These are phyloP conservation scores for Tolypocladium paradoxum DNA, from an alignment of 2,329 filamentous ascomycete species.

Conservation along the genomic window DNA sequence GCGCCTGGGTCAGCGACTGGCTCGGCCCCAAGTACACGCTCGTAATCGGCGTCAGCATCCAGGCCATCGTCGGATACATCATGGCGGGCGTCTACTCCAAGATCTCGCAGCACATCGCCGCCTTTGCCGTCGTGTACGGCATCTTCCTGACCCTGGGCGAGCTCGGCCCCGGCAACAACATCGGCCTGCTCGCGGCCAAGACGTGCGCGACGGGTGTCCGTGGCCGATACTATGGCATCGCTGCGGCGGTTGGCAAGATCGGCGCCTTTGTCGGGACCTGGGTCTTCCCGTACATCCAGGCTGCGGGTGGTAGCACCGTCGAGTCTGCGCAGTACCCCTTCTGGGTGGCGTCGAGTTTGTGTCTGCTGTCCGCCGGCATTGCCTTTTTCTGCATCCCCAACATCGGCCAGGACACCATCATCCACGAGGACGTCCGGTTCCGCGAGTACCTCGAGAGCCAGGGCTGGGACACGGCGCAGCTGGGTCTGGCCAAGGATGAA, in stretches of 20 bases:
- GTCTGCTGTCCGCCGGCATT: conserved; percentile 56
- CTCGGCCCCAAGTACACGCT: conserved; percentile 70
- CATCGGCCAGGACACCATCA: conserved; percentile 79
- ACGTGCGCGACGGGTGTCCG: conserved; percentile 81
- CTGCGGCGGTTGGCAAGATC: conserved; percentile 64
- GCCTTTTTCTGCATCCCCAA: conserved; percentile 58
- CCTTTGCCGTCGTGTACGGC: conserved; percentile 25
- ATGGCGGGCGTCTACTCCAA: conserved; percentile 71
- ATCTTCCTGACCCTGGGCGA: conserved; percentile 28
- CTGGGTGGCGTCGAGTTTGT: conserved; percentile 70
- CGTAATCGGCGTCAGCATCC: conserved; percentile 56
- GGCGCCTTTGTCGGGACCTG: conserved; percentile 80
- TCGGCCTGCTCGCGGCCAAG: conserved; percentile 77
- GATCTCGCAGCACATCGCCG: conserved; percentile 44
- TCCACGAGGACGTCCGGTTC: conserved; percentile 65
- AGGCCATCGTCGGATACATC: conserved; percentile 74
- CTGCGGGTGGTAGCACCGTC: conserved; percentile 42
- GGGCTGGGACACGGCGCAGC: conserved; percentile 61
- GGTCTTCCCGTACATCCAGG: conserved; percentile 64
- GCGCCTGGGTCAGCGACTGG: conserved; percentile 67
- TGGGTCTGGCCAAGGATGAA: conserved; percentile 22
- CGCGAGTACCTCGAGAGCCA: conserved; percentile 59
- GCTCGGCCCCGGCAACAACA: conserved; percentile 82
- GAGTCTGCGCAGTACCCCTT: conserved; percentile 75
- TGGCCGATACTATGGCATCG: conserved; percentile 61